phyloP scores from a whole-genome alignment of 1,139 yeast genomes.

The Scheffersomyces quercinus region DNA sequence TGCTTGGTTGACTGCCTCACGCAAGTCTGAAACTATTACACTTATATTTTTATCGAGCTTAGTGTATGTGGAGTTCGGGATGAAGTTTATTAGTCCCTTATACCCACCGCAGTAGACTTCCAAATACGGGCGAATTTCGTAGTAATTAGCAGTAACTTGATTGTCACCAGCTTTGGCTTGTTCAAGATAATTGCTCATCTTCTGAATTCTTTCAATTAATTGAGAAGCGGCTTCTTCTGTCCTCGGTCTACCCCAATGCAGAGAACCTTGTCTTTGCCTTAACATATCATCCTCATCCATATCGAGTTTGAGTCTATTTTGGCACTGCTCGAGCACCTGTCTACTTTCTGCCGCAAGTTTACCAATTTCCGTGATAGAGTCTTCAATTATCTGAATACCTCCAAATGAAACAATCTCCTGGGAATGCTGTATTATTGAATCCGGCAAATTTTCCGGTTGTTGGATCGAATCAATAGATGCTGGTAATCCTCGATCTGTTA shows the following conservation, averaged over 20 bases:
- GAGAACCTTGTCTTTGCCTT: conserved; percentile 41
- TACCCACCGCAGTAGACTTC: conserved; percentile 46
- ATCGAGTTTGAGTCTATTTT: conserved; percentile 50
- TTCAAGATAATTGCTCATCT: conserved; percentile 48
- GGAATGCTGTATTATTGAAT: conserved; percentile 53
- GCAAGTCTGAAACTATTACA: conserved; percentile 39
- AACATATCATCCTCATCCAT: conserved; percentile 56
- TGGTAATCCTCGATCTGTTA: conserved; percentile 52
- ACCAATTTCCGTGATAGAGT: conserved; percentile 47
- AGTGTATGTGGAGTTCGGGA: conserved; percentile 52
- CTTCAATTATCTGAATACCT: conserved; percentile 47
- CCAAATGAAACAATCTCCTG: conserved; percentile 57
- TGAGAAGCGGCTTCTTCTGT: conserved; percentile 41
- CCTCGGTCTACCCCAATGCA: conserved; percentile 48
- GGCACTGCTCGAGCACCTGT: conserved; percentile 44
- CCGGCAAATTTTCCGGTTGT: conserved; percentile 65
- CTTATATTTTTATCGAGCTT: conserved; percentile 43
- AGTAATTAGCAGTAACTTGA: conserved; percentile 44
- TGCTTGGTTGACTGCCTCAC: conserved; percentile 29
- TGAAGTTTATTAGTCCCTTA: conserved; percentile 38
- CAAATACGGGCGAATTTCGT: conserved; percentile 43
- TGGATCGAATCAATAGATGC: conserved; percentile 65
- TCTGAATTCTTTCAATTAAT: conserved; percentile 39
- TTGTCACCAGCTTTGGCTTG: conserved; percentile 69
- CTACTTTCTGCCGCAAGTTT: conserved; percentile 41